These are phyloP conservation scores for Nothophytophthora sp. DNA, from an alignment of 352 stramenopile species.

Conservation along the genomic window DNA sequence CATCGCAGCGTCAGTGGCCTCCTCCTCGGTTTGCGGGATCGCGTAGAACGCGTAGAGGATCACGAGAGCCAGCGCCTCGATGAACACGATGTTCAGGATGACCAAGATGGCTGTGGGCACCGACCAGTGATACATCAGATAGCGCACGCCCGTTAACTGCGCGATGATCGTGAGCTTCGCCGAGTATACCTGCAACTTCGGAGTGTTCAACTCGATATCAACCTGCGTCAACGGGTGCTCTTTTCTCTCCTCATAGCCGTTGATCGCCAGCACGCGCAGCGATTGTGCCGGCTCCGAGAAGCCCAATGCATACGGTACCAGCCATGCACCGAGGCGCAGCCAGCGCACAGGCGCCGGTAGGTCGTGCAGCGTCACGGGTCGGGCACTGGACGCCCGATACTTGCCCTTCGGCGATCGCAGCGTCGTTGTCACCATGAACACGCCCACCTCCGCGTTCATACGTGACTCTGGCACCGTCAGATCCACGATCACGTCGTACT, in stretches of 20 bases:
- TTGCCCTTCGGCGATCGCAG: constrained; percentile 29
- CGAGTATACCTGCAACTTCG: constrained; percentile 66
- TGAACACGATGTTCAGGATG: constrained; percentile 79
- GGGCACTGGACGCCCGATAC: constrained; percentile 48
- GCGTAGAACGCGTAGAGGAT: constrained; percentile 72
- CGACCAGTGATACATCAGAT: constrained; percentile 89
- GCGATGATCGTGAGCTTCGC: constrained; percentile 82
- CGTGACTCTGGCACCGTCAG: constrained; percentile 64
- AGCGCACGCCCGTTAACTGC: constrained; percentile 77
- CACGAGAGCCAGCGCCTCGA: constrained; percentile 63
- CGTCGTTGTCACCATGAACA: constrained; percentile 77
- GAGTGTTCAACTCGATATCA: constrained; percentile 63
- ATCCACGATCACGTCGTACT: constrained; percentile 82
- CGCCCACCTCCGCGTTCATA: constrained; percentile 64
- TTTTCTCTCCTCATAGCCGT: constrained; percentile 64
- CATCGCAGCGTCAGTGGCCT: constrained; percentile 13
- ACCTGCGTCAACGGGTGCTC: constrained; percentile 54
- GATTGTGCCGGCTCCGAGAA: constrained; percentile 61
- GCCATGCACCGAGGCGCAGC: constrained; percentile 42
- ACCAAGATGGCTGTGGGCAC: constrained; percentile 66
- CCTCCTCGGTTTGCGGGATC: constrained; percentile 37
- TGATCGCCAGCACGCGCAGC: constrained; percentile 57
- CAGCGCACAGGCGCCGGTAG: constrained; percentile 61
- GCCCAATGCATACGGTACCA: constrained; percentile 55
- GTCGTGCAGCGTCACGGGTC: constrained; percentile 62